Percentiles rank a stretch among this genome's conserved stretches.
Evolutionary conservation across 345 rosid genomes (phyloP).

Genomic region (Litchi chinensis): DNA sequence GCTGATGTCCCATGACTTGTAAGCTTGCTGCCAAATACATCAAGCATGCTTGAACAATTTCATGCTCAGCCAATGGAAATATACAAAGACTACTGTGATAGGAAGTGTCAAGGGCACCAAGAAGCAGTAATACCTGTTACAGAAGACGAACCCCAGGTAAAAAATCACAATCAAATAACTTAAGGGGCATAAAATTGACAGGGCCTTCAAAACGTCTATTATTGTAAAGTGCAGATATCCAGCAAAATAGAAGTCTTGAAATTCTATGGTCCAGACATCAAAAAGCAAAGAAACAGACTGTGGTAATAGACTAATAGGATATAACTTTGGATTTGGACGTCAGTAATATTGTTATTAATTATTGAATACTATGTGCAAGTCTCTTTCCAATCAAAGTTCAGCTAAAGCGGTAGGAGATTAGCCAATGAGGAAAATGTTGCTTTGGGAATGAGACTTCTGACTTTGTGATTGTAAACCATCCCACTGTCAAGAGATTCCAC

Average conservation of each 20-base stretch:
- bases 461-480: no score
- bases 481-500: no score
- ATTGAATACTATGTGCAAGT: no score
- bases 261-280: not conserved
- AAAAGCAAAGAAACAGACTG: not conserved
- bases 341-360: not conserved
- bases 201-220: not conserved
- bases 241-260: not conserved
- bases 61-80: constrained; percentile 96
- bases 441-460: no score
- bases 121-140: constrained; percentile 72
- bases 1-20: constrained; percentile 4
- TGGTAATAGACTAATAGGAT: not conserved
- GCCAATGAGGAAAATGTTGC: no score
- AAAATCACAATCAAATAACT: constrained; percentile 2
- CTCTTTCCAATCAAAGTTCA: no score
- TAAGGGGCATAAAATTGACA: not conserved
- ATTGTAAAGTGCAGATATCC: not conserved
- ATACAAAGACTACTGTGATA: constrained; percentile 59
- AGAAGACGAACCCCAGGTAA: not conserved
- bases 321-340: not conserved
- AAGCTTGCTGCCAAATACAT: constrained; percentile 16
- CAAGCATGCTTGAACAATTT: constrained; percentile 87
- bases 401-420: no score
- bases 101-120: constrained; percentile 89